A percentile compares a stretch with the other conserved stretches of the same genome.
These are phyloP conservation scores for Lactarius trivialis DNA, from an alignment of 768 basidiomycete species.

Conservation along the genomic window DNA sequence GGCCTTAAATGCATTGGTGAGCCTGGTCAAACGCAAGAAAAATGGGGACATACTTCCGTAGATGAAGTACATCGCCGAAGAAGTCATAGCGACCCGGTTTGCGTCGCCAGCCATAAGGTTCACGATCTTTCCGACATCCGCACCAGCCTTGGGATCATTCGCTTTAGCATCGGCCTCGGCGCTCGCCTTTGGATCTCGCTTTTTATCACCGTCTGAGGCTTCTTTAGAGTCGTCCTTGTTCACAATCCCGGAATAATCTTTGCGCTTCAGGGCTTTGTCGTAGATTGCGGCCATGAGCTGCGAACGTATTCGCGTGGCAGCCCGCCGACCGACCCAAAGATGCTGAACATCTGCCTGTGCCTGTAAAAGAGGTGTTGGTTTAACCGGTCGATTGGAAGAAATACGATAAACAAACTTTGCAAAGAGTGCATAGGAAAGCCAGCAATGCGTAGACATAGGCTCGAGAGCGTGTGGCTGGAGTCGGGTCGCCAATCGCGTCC, in stretches of 20 bases:
- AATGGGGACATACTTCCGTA: constrained; percentile 47
- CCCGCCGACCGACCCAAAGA: constrained; percentile 78
- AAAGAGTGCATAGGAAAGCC: constrained; percentile 54
- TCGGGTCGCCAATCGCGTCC: constrained; percentile 47
- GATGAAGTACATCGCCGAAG: constrained; percentile 54
- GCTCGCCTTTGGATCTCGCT: constrained; percentile 15
- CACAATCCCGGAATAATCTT: constrained; percentile 75
- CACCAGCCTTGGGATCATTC: constrained; percentile 61
- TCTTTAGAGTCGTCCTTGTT: constrained; percentile 38
- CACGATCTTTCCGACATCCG: constrained; percentile 85
- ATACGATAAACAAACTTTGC: constrained; percentile 38
- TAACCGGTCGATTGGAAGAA: neutral
- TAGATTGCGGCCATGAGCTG: constrained; percentile 85
- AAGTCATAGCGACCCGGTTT: constrained; percentile 48
- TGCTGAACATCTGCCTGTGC: constrained; percentile 61
- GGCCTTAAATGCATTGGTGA: constrained; percentile 37
- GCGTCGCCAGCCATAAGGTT: constrained; percentile 83
- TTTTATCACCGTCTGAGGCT: neutral
- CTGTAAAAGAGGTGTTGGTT: neutral
- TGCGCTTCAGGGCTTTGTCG: constrained; percentile 79
- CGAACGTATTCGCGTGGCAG: constrained; percentile 59
- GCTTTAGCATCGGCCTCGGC: constrained; percentile 25
- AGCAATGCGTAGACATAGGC: constrained; percentile 79
- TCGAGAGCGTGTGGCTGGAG: constrained; percentile 43
- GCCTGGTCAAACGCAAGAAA: neutral